Percentiles rank a stretch among this genome's conserved stretches.
Conservation (phyloP, 2,329 filamentous ascomycete species). For the Orbilia quercus region DNA sequence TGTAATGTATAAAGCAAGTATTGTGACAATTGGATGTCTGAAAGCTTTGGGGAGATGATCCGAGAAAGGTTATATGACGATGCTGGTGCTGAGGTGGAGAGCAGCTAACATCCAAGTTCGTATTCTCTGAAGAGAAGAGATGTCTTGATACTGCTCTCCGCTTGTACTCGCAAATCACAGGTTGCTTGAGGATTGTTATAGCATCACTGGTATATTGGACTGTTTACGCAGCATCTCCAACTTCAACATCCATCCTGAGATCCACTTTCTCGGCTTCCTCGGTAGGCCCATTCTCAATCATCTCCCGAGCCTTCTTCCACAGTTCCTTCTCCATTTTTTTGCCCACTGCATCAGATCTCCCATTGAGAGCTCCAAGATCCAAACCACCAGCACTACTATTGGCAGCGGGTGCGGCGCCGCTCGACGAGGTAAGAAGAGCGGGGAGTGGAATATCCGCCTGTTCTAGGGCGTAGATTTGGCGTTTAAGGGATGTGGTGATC, state of each 20-base stretch:
- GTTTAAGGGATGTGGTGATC: conserved; percentile 37
- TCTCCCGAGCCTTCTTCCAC: conserved; percentile 47
- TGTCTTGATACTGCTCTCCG: not conserved
- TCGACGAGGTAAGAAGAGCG: conserved; percentile 30
- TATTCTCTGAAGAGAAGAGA: not conserved
- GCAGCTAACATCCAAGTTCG: not conserved
- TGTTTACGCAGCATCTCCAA: conserved; percentile 14
- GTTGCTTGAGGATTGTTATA: too few relatives aligned
- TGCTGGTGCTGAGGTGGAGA: too few relatives aligned
- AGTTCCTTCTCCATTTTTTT: conserved; percentile 48
- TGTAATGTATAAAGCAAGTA: too few relatives aligned
- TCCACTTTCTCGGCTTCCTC: conserved; percentile 46
- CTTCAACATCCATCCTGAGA: conserved; percentile 45
- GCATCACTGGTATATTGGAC: not conserved
- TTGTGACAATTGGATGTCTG: too few relatives aligned
- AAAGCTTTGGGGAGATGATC: not conserved
- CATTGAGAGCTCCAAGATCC: conserved; percentile 48
- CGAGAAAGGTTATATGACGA: not conserved
- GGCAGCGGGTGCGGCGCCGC: conserved; percentile 16
- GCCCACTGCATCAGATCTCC: conserved; percentile 46
- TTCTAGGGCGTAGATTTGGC: conserved; percentile 49
- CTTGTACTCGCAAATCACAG: too few relatives aligned
- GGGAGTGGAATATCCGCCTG: conserved; percentile 54
- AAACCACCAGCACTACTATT: conserved; percentile 19
- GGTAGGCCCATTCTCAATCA: conserved; percentile 25